Evolutionary conservation across 208 protist species (phyloP).

Genomic region (Crithidia brevicula): DNA sequence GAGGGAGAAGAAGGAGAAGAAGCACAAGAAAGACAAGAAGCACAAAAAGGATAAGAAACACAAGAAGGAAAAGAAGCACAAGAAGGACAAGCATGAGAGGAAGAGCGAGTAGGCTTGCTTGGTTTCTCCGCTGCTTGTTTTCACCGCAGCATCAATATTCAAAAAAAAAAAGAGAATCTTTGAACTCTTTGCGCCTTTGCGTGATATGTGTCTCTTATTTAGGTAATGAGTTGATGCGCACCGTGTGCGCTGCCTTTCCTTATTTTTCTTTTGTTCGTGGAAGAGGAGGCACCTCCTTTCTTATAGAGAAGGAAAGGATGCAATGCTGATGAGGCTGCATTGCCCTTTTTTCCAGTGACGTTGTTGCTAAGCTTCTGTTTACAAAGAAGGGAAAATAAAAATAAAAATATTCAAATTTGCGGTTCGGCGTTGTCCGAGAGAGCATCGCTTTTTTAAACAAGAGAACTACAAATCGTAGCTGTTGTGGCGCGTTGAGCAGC

Average conservation of each 20-base stretch:
- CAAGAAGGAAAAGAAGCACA: conserved; percentile 45
- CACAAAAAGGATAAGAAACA: conserved; percentile 36
- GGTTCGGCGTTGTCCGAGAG: too few species aligned
- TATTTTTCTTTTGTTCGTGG: conserved; percentile 3
- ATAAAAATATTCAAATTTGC: too few species aligned
- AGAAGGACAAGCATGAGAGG: conserved; percentile 46
- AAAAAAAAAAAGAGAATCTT: too few species aligned
- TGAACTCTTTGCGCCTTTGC: too few species aligned
- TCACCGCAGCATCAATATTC: too few species aligned
- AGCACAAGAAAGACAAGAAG: conserved; percentile 49
- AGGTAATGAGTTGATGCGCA: neutral
- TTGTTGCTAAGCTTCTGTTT: too few species aligned
- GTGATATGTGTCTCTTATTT: neutral
- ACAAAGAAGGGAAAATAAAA: too few species aligned
- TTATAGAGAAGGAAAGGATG: neutral
- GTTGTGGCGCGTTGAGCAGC: too few species aligned
- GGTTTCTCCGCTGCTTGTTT: neutral
- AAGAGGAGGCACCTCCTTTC: neutral
- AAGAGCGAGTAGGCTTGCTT: conserved; percentile 7
- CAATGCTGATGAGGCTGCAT: too few species aligned
- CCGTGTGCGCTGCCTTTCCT: conserved; percentile 8
- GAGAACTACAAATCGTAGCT: too few species aligned
- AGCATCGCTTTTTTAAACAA: too few species aligned
- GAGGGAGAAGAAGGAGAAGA: conserved; percentile 43
- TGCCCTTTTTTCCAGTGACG: too few species aligned